Conservation (phyloP, 495 filamentous ascomycete species). For the Schizothecium vesticola region DNA sequence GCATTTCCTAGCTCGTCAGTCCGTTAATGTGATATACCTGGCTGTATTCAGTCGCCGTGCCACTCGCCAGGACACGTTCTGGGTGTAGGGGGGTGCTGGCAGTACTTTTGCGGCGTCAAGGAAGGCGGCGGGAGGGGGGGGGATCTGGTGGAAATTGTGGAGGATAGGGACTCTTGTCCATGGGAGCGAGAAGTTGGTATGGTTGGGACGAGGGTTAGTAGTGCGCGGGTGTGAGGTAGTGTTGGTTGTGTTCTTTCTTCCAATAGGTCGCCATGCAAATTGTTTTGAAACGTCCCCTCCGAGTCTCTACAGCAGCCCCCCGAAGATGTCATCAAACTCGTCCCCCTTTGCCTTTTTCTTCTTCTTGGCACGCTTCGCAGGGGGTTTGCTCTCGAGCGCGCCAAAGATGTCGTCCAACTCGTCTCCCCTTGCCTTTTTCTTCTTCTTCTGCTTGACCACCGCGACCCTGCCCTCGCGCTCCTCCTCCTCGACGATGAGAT, state of each 20-base stretch:
- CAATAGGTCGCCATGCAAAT: neutral
- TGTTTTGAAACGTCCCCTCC: neutral
- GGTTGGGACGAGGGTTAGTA: neutral
- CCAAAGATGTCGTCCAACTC: slow-evolving; percentile 36
- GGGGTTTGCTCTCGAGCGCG: neutral
- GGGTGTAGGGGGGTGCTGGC: neutral
- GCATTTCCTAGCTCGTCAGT: neutral
- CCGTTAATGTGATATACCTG: neutral
- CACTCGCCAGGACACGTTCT: neutral
- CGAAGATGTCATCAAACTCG: slow-evolving; percentile 34
- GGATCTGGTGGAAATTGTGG: too few relatives aligned
- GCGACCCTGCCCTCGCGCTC: too few relatives aligned
- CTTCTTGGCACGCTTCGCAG: slow-evolving; percentile 11
- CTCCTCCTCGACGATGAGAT: too few relatives aligned
- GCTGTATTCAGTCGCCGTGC: neutral
- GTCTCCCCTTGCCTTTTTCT: slow-evolving; percentile 18
- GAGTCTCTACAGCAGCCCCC: slow-evolving; percentile 9
- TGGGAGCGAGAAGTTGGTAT: neutral
- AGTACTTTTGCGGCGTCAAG: slow-evolving; percentile 10
- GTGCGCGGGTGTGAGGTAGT: slow-evolving; percentile 5
- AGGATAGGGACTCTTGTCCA: neutral
- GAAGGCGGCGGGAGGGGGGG: neutral
- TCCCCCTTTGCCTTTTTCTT: slow-evolving; percentile 26
- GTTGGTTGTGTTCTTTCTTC: neutral
- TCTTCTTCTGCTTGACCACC: slow-evolving; percentile 9